Conservation (phyloP, 352 stramenopile genomes). For the Phytophthora sp. region DNA sequence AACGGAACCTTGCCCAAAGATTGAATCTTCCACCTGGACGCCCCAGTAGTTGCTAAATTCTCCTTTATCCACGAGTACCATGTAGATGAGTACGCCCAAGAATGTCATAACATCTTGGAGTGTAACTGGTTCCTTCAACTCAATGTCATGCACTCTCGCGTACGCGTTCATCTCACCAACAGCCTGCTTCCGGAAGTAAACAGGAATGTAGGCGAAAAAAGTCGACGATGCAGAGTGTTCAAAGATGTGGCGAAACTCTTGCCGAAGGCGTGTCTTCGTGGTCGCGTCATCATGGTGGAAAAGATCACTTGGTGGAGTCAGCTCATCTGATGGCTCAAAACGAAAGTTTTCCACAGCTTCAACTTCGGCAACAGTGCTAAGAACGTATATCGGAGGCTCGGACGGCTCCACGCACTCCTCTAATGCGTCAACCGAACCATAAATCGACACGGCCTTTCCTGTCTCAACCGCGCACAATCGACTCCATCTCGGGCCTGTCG, state of each 20-base stretch:
- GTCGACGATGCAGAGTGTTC: constrained; percentile 29
- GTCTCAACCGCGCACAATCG: background rate
- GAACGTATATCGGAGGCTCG: background rate
- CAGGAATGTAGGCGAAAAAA: constrained; percentile 38
- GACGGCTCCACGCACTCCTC: background rate
- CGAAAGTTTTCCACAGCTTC: constrained; percentile 11
- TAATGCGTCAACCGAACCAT: background rate
- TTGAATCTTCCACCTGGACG: constrained; percentile 25
- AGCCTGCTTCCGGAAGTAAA: constrained; percentile 18
- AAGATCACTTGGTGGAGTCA: constrained; percentile 1
- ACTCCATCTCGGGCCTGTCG: background rate
- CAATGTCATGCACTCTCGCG: background rate
- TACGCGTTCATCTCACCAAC: constrained; percentile 9
- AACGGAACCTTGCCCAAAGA: constrained; percentile 7
- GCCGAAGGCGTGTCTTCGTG: constrained; percentile 2
- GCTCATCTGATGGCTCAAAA: constrained; percentile 3
- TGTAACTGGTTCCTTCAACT: background rate
- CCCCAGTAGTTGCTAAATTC: constrained; percentile 42
- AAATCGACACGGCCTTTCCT: background rate
- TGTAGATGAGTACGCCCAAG: constrained; percentile 38
- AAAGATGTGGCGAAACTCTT: constrained; percentile 18
- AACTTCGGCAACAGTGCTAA: background rate
- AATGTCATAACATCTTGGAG: constrained; percentile 39
- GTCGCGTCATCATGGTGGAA: constrained; percentile 6
- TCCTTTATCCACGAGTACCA: constrained; percentile 27